These are phyloP conservation scores for Cytospora schulzeri DNA, from an alignment of 2,329 filamentous ascomycete species.

Conservation along the genomic window DNA sequence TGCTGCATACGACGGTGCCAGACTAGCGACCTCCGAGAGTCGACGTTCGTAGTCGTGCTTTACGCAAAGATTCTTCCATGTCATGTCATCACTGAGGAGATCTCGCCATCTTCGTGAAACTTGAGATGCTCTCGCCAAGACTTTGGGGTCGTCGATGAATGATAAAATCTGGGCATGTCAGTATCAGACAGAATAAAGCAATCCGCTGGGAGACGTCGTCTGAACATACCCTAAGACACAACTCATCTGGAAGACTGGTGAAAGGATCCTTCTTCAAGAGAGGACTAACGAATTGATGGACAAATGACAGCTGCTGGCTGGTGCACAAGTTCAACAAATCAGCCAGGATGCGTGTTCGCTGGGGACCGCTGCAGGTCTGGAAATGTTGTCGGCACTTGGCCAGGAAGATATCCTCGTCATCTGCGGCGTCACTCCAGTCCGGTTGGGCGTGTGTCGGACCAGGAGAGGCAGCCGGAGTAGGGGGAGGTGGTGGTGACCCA, in stretches of 20 bases:
- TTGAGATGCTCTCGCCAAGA: constrained; percentile 88
- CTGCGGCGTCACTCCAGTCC: constrained; percentile 76
- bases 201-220: too few species aligned
- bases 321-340: constrained; percentile 93
- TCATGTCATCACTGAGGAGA: constrained; percentile 92
- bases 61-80: constrained; percentile 95
- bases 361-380: constrained; percentile 71
- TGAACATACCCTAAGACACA: constrained; percentile 77
- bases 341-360: constrained; percentile 79
- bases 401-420: constrained; percentile 81
- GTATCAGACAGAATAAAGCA: background rate
- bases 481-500: constrained; percentile 64
- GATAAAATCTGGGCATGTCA: constrained; percentile 74
- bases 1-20: constrained; percentile 35
- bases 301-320: constrained; percentile 91
- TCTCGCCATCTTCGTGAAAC: constrained; percentile 96
- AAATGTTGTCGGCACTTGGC: constrained; percentile 81
- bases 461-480: constrained; percentile 66
- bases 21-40: constrained; percentile 53
- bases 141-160: constrained; percentile 95
- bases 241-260: constrained; percentile 84
- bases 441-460: constrained; percentile 62
- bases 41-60: constrained; percentile 83
- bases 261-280: constrained; percentile 96
- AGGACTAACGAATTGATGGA: constrained; percentile 93